Base-by-base conservation (phyloP, 768 basidiomycete genomes). In the Neoboletus magnificus region DNA sequence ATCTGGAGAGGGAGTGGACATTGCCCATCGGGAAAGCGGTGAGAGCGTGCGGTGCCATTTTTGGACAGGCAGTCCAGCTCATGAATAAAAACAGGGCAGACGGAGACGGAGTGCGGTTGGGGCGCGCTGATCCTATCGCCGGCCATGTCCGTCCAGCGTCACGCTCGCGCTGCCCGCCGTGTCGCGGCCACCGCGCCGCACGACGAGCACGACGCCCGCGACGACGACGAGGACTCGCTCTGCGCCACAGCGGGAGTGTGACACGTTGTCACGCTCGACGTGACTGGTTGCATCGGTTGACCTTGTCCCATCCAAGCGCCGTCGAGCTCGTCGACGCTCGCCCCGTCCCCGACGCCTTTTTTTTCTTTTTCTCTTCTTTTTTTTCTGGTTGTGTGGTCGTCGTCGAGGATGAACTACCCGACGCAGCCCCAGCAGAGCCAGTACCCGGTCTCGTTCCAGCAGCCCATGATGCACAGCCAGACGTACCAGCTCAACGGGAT, bases 1-100 rank as follows among this genome's bases (percentile, higher is more conserved):
- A 84, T 55, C 89, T 82, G 52, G 86, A 85, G 59, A 90, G 74
- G 5, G 84, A 79, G 58, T 90, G 85, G 30, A 78, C 79, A 67
- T 93, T 92, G 22, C 91, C 91, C 91, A 93, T 92, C 46, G 55
- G 48, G 47, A 13, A 25, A 22, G 30, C 22, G 49, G 35, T 48
- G 40, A 60, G 45, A 50, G 43, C 42, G 37, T n/a, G 25, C n/a
- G 25, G 35, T 1, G 25, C 56, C 52, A 55, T 48, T 48, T 57
- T 48, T 55, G 47, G 52, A 44, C 23, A 30, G 4, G 18, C 29
- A 9, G 29, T n/a, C 30, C 16, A 23, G 5, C 29, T 46, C 40
- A 51, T 45, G 40, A 45, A 44, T 32, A 49, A 49, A 49, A 49
- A 49, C 48, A 37, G 48, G 48, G 36, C 25, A 27, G 48, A 35